Conservation (phyloP, 768 basidiomycete genomes). For the Amanita rubescens region DNA sequence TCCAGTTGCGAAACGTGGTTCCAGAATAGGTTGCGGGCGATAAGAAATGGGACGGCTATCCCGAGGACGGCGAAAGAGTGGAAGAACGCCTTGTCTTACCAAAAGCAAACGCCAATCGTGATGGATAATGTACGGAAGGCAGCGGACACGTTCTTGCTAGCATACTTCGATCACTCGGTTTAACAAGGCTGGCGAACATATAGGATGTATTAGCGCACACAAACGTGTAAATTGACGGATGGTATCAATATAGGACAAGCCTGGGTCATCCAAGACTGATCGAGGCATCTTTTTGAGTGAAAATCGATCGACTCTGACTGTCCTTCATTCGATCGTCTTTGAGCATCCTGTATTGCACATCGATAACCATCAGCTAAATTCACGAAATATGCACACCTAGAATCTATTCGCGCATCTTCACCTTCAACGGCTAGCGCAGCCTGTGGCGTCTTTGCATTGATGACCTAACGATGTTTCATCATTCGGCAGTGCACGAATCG, state of each 20-base stretch:
- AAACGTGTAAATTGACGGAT: not conserved
- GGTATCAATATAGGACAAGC: not conserved
- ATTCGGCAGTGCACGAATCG: no score
- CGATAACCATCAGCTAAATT: not conserved
- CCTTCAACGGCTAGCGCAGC: conserved; percentile 83
- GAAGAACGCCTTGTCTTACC: conserved; percentile 2
- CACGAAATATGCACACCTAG: conserved; percentile 47
- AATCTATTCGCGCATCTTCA: conserved; percentile 84
- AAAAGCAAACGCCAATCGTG: not conserved
- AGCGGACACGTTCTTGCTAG: not conserved
- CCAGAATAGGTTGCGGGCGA: not conserved
- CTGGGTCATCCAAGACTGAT: not conserved
- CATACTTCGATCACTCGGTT: not conserved
- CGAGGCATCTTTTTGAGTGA: conserved; percentile 2
- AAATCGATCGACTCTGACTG: not conserved
- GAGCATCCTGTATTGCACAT: conserved; percentile 54
- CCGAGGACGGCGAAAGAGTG: not conserved
- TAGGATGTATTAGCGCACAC: not conserved
- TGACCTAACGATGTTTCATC: conserved; percentile 45
- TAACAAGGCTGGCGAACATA: not conserved
- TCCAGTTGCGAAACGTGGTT: conserved; percentile 5
- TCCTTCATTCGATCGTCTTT: conserved; percentile 64
- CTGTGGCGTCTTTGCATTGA: conserved; percentile 88
- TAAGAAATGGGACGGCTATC: not conserved
- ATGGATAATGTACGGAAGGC: not conserved